Percentiles rank a stretch among this genome's conserved stretches.
phyloP scores from a whole-genome alignment of 2,329 filamentous ascomycete species.

The Botryotinia narcissicola region DNA sequence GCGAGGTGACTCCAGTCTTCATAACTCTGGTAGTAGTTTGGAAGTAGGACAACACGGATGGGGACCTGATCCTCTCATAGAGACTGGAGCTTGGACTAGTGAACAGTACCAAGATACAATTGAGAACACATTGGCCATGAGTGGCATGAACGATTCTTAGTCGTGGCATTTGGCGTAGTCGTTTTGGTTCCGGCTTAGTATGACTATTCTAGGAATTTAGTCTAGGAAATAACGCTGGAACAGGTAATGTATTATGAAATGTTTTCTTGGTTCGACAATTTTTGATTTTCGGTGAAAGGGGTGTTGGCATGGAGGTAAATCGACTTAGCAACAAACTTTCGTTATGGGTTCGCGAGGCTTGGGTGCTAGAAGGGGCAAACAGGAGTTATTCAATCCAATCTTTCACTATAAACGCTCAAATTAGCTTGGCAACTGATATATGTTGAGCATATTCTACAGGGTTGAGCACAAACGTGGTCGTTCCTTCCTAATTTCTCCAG shows the following conservation, averaged over 20 bases:
- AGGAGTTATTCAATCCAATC: not conserved
- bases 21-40: conserved; percentile 22
- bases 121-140: conserved; percentile 26
- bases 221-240: not conserved
- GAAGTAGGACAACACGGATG: conserved; percentile 22
- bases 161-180: not conserved
- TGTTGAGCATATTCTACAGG: too few relatives aligned
- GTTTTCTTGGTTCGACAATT: not conserved
- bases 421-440: not conserved
- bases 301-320: not conserved
- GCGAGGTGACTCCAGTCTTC: conserved; percentile 24
- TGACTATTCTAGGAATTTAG: too few relatives aligned
- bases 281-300: not conserved
- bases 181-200: not conserved
- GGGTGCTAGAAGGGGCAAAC: not conserved
- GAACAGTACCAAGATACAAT: conserved; percentile 1
- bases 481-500: not conserved
- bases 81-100: conserved; percentile 27
- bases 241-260: conserved; percentile 10
- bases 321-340: not conserved
- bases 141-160: conserved; percentile 19
- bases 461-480: not conserved
- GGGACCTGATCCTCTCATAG: conserved; percentile 22
- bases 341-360: not conserved
- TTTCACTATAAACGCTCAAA: not conserved